phyloP scores from a whole-genome alignment of 345 rosid genomes.

The Bruguiera parviflora region DNA sequence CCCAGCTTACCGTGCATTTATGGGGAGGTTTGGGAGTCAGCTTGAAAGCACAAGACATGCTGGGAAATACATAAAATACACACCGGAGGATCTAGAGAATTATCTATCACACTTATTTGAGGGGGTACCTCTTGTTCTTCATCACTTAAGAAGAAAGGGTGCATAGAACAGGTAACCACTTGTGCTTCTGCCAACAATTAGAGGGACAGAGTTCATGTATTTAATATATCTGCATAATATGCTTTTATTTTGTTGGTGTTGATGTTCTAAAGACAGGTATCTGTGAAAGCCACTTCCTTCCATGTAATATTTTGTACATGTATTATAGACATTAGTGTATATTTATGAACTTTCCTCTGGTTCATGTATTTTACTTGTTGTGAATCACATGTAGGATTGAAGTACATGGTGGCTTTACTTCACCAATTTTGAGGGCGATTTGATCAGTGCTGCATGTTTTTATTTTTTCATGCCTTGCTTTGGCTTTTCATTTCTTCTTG shows the following conservation, averaged over 20 bases:
- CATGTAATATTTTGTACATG: conserved; percentile 55
- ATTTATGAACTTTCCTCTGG: background rate
- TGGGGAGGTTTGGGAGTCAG: conserved; percentile 79
- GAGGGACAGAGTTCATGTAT: conserved; percentile 23
- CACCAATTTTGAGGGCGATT: no score
- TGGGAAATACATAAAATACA: conserved; percentile 89
- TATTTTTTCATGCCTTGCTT: no score
- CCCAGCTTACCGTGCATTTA: conserved; percentile 87
- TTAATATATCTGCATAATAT: conserved; percentile 35
- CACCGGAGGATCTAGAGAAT: conserved; percentile 87
- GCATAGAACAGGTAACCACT: conserved; percentile 38
- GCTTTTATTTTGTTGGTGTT: conserved; percentile 31
- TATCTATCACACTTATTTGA: conserved; percentile 77
- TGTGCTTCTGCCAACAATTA: conserved; percentile 23
- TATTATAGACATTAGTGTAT: conserved; percentile 32
- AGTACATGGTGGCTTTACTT: background rate
- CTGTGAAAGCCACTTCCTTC: conserved; percentile 29
- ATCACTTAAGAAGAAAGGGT: conserved; percentile 73
- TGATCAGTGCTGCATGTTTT: no score
- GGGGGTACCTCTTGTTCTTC: conserved; percentile 76
- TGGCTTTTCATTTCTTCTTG: no score
- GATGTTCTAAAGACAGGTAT: conserved; percentile 45
- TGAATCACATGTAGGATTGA: conserved; percentile 12
- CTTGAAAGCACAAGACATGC: conserved; percentile 79
- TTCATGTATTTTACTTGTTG: conserved; percentile 16